Base-by-base conservation (phyloP, 192 early-diverging fungal genomes). In the Umbelopsis ramanniana region DNA sequence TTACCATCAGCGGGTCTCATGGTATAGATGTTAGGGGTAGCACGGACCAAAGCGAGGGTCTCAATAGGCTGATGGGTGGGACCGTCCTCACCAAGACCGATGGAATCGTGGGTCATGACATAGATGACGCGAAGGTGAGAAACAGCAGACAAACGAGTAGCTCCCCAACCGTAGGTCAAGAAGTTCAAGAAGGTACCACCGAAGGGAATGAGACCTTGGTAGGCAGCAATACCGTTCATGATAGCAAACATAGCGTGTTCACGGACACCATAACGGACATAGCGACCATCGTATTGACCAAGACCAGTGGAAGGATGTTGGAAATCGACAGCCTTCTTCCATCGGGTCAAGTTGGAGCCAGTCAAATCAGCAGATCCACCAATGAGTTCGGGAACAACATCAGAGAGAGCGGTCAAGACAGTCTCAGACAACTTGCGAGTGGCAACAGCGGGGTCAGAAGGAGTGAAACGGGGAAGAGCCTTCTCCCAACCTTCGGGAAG, bases 1-100 rank as follows among this genome's bases (percentile, higher is more conserved):
- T 98, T 96, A 68, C 95, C 95, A 73, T 98, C 96, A 66, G 96
- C 96, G 35, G 96, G 96, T 73, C 96, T 91, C 79, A 96, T 84
- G 70, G 89, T 88, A 52, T 93, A 76, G 71, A 92, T 85, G 85
- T 97, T 95, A 72, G 97, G 97, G 46, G 93, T 89, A 8, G 95
- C 96, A 63, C 97, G 93, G 53, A 94, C 80, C 78, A 88, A 84
- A 50, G 95, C 92, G 69, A 97, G 76, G 12, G 96, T 97, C 81
- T 99, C 97, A 48, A 98, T 93, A 15, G 97, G 96, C 82, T 99
- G 97, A 84, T 99, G 97, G 60, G 97, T 99, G 37, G 96, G 97
- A 6, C 97, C 97, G 84, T 99, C 97, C 80, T 99, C 97, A 74
- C 97, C 97, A 38, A 95, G 89, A 74, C 96, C 97, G 70, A 99